Evolutionary conservation across 495 filamentous ascomycete species (phyloP), one percentile per base, ranked within the genome.

Genomic region (Staphylotrichum tortipilum): DNA sequence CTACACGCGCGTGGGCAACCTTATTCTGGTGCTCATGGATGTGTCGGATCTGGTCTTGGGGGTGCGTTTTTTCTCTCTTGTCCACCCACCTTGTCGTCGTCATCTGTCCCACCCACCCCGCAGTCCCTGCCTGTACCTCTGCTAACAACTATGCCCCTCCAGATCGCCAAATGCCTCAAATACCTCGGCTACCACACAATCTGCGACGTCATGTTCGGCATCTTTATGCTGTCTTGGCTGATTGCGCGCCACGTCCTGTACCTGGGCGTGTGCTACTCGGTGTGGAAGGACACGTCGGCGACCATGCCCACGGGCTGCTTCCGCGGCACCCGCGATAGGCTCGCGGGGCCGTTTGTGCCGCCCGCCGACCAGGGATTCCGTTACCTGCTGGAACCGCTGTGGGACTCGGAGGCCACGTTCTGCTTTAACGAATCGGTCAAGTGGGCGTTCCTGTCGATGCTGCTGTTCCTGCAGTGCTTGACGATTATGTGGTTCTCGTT

Each of bases 121-220:
- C 23, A 9, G 11, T 31, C 26, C 11, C 49, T 7, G 33, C 1
- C 14, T n/a, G n/a, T n/a, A n/a, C n/a, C n/a, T n/a, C n/a, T n/a
- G n/a, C n/a, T n/a, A n/a, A n/a, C n/a, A n/a, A n/a, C n/a, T n/a
- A n/a, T n/a, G n/a, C n/a, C n/a, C n/a, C n/a, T 47, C 15, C 18
- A 97, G 91, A 62, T 82, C n/a, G 92, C 92, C 37, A 98, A 98
- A 67, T 84, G 92, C 52, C 79, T 97, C 53, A 95, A 94, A 66
- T 98, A 98, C 63, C 65, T 92, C 14, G 80, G 83, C 45, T 87
- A 73, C 67, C 76, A 82, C 43, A 80, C 65, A 10, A 66, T 83
- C 52, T 95, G 90, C 78, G 90, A 96, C 60, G 67, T 80, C 48
- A 79, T 81, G 35, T 98, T 97, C 60, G 94, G 80, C 31, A 56